These are phyloP conservation scores for Coffea canephora DNA, from an alignment of 257 asterid species.

Conservation along the genomic window DNA sequence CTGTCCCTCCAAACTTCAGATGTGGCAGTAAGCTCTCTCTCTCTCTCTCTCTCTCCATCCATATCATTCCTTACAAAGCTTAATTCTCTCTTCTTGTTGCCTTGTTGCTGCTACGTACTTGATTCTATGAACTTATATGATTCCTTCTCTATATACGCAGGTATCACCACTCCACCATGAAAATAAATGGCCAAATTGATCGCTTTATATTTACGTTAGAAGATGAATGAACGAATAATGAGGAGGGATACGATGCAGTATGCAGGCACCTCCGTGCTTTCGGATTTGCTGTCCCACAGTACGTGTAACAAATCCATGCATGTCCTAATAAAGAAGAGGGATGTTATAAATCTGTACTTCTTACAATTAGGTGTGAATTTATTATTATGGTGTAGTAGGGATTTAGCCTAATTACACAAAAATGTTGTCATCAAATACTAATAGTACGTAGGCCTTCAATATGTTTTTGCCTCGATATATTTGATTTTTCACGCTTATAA, in stretches of 20 bases:
- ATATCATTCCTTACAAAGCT: no score
- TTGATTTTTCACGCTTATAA: no score
- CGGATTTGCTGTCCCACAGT: no score
- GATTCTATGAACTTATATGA: neutral
- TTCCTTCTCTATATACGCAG: neutral
- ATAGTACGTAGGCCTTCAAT: no score
- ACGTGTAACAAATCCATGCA: no score
- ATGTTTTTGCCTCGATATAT: no score
- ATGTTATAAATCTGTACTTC: no score
- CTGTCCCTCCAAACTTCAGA: neutral
- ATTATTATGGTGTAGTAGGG: no score
- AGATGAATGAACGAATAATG: neutral
- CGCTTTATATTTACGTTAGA: neutral
- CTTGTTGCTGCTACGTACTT: neutral
- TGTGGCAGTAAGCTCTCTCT: neutral
- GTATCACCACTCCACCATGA: neutral
- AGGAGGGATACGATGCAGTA: neutral
- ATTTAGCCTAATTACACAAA: no score
- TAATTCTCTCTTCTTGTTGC: neutral
- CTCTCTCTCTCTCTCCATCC: neutral
- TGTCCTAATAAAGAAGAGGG: no score
- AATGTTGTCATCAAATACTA: no score
- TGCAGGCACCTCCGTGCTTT: neutral
- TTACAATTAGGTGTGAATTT: no score
- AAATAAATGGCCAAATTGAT: neutral